Base-by-base conservation (phyloP, 2,329 filamentous ascomycete species). In the Aureobasidium sp. region DNA sequence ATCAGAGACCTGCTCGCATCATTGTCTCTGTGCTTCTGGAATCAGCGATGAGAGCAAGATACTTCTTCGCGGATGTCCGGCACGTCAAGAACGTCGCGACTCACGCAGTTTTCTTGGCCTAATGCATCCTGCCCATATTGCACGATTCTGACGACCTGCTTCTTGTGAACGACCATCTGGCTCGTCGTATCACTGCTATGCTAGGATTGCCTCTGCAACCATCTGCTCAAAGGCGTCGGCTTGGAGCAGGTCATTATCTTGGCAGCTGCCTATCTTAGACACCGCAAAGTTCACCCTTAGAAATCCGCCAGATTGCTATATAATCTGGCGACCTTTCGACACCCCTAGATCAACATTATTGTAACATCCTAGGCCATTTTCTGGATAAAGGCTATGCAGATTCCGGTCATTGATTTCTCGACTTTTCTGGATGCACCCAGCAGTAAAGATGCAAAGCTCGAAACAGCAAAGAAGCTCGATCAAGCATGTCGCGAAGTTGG, bases 401-500 rank as follows among this genome's bases (percentile, higher is more conserved):
- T 59, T 39, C 55, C 55, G 6, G 9, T 59, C 15, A 48, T 59
- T 8, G 43, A 59, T n/a, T 59, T 59, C 8, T 59, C 55, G 13
- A 17, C 55, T 13, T 59, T 59, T 24, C 15, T 59, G 15, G 55
- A 59, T 3, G 8, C 43, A 5, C 13, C 41, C 2, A 48, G 55
- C 55, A 59, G 55, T 32, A 27, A 29, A 15, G 20, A 48, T 15
- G 55, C n/a, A 13, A 59, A 59, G 20, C 43, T 59, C 41, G 24
- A 36, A 17, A 36, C 32, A 36, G 55, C 55, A 5, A 48, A 59
- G 41, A 32, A 37, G 15, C 55, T 59, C 17, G 55, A 59, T 17
- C n/a, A 48, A 36, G 55, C 55, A 36, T 59, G 55, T 27, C 41
- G 55, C n/a, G 41, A 47, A 15, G 55, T 59, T 3, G 59, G 59